Evolutionary conservation across 805 yeast genomes (phyloP).

Genomic region (Yarrowia bubula): DNA sequence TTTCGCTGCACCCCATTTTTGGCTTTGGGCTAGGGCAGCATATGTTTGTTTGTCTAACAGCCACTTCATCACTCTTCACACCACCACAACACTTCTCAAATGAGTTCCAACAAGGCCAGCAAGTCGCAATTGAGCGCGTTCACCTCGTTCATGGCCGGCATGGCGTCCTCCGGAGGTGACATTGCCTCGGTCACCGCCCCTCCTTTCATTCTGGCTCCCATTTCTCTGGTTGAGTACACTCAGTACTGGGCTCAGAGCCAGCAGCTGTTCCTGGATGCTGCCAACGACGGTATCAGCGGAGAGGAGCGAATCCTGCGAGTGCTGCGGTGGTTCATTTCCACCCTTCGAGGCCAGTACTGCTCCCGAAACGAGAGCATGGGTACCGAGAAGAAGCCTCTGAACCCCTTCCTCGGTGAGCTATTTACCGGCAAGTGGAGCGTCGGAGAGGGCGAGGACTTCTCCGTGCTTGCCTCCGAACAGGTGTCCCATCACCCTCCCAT

Average conservation of each 20-base stretch:
- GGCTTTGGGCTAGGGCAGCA: conserved; percentile 10
- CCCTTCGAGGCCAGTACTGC: conserved; percentile 89
- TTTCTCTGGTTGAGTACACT: conserved; percentile 85
- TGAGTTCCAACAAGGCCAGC: conserved; percentile 21
- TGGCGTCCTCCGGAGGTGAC: conserved; percentile 92
- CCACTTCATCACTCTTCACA: not conserved
- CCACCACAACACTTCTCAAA: not conserved
- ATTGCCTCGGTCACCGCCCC: conserved; percentile 94
- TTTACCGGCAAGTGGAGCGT: conserved; percentile 82
- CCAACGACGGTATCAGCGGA: conserved; percentile 41
- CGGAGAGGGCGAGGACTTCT: conserved; percentile 62
- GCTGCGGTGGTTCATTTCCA: conserved; percentile 85
- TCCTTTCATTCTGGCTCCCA: conserved; percentile 89
- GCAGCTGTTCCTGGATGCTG: conserved; percentile 73
- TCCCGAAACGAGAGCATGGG: conserved; percentile 89
- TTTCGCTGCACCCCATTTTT: not conserved
- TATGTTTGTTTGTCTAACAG: not conserved
- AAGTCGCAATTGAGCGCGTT: conserved; percentile 48
- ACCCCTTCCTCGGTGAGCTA: conserved; percentile 93
- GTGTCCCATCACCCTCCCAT: conserved; percentile 97
- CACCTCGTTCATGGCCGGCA: conserved; percentile 86
- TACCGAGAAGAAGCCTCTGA: conserved; percentile 94
- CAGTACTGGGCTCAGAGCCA: conserved; percentile 96
- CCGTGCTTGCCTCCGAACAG: conserved; percentile 81
- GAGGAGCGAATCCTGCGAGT: conserved; percentile 76